Base-by-base conservation (phyloP, 257 asterid genomes). In the Nemophila menziesii region DNA sequence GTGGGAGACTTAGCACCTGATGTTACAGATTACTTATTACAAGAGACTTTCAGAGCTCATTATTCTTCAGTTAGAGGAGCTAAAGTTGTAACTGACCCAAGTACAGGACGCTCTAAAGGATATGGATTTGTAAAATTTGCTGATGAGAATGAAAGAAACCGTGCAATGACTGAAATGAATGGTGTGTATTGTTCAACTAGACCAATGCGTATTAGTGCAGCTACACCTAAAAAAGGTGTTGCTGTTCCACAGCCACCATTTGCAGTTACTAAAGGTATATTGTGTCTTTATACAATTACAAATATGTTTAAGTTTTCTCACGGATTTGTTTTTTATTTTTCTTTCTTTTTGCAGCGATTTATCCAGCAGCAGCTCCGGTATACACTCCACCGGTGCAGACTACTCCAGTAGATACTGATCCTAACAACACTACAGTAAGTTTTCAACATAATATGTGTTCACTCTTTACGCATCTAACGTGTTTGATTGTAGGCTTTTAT, bases 1-100 rank as follows among this genome's bases (percentile, higher is more conserved):
- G 99, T 90, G 5, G 99, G 99, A 39, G 99, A 90, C 73, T 73
- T 90, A 57, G 94, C 99, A 2, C 99, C 99, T 26, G 99, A 90
- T 63, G 96, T 90, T 18, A 90, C 93, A 2, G 99, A 90, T 58
- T 85, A 81, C 66, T 67, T 85, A 59, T 61, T 90, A 64, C 96
- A 85, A 74, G 99, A 90, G 62, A 90, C 99, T 38, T 90, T 90
- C 55, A 69, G 94, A 49, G 70, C 63, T 59, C 82, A 74, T 57
- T 90, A 85, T 68, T 66, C 80, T 4, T 90, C 99, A 2, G 99
- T 90, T 46, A 79, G 94, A 64, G 96, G 99, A 45, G 99, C 99
- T 12, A 90, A 90, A 71, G 96, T 90, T 18, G 99, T 90, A 51
- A 85, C 85, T 20, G 99, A 90, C 79, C 89, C 99, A n/a, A 79